Evolutionary conservation across 768 basidiomycete genomes (phyloP).

Genomic region (Macrolepiota albuminosa): DNA sequence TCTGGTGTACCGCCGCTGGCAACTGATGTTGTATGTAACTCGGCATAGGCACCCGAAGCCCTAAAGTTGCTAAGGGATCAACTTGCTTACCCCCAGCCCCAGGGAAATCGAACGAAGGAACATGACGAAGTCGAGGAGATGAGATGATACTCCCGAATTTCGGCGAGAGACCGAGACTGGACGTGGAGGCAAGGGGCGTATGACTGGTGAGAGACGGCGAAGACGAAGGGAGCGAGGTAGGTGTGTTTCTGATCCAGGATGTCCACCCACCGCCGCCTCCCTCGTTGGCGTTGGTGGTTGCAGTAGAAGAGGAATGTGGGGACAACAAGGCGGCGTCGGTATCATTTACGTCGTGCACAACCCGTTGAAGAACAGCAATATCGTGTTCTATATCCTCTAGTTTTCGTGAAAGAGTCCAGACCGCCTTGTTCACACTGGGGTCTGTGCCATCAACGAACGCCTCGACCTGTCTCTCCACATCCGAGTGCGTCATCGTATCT

Average conservation of each 20-base stretch:
- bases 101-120: conserved; percentile 33
- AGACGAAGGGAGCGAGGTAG: neutral
- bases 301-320: conserved; percentile 1
- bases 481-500: conserved; percentile 23
- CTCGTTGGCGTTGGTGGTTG: neutral
- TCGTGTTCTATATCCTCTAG: conserved; percentile 74
- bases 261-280: conserved; percentile 47
- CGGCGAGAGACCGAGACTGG: conserved; percentile 30
- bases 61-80: conserved; percentile 42
- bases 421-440: conserved; percentile 38
- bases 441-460: conserved; percentile 56
- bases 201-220: conserved; percentile 14
- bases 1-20: conserved; percentile 18
- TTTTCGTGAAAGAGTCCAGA: conserved; percentile 49
- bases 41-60: conserved; percentile 59
- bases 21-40: conserved; percentile 22
- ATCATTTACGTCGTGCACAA: conserved; percentile 37
- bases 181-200: conserved; percentile 23
- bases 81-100: conserved; percentile 11
- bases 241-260: conserved; percentile 41
- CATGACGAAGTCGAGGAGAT: conserved; percentile 50
- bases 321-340: conserved; percentile 18
- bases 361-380: conserved; percentile 62
- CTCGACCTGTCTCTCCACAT: conserved; percentile 46
- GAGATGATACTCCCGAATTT: conserved; percentile 75